Evolutionary conservation across 2,329 filamentous ascomycete genomes (phyloP), one percentile per base, ranked within the genome.

Genomic region (Alternaria sp.): DNA sequence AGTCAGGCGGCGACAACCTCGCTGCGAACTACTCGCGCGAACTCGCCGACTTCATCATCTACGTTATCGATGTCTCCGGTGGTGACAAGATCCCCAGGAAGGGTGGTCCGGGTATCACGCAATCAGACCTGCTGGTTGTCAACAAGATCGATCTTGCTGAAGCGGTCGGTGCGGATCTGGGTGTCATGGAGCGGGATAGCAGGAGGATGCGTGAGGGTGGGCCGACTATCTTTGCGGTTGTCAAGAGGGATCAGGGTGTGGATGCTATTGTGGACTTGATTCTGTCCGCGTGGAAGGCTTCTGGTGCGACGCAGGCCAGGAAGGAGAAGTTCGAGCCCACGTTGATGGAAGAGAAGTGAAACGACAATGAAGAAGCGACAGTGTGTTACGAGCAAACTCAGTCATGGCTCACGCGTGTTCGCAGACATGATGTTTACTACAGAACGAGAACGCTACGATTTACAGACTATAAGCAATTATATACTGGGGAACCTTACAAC

Each of bases 81-180:
- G 96, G 96, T 12, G 96, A 99, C 81, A 99, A 99, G 87, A 91
- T 99, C 55, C 96, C 96, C 0, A 84, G 96, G 26, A 99, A 99
- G 84, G 96, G 96, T 26, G 96, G 96, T 0, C 96, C 96, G 0
- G 96, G 96, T 2, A 99, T 99, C 79, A 99, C 96, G 6, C 95
- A 97, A 83, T 96, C 92, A 73, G 96, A 99, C 77, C 79, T 99
- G 79, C 82, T 99, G 68, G 87, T 99, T 20, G 93, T 99, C 55
- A 99, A 99, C 82, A 99, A 99, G 89, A 97, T 94, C 47, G 96
- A 99, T 82, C 81, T 99, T 69, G 94, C 96, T 0, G 91, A 94
- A 82, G 88, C 92, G 6, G 90, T 99, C 23, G 96, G 96, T 14
- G 96, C 96, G 0, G 96, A 98, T 80, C 79, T 99, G 71, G 87